Base-by-base conservation (phyloP, 805 yeast genomes). In the Peterozyma toletana region DNA sequence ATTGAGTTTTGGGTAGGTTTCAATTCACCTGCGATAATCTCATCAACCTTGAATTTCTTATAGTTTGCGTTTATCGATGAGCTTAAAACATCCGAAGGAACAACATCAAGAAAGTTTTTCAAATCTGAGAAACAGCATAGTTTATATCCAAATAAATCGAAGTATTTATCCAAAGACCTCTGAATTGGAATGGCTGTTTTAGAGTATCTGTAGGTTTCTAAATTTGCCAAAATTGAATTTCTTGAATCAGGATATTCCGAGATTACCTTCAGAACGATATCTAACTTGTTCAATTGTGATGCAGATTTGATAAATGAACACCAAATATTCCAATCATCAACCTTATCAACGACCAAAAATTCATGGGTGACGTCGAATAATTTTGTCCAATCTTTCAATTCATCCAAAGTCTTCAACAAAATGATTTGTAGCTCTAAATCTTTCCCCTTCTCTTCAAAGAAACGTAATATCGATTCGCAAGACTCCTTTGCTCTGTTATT, bases 271-370 rank as follows among this genome's bases (percentile, higher is more conserved):
- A 49, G 11, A 1, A 73, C 58, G 2, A 66, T 70, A 10, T 60
- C 61, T 2, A 62, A 40, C 43, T 59, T 52, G 11, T 53, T 60
- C 17, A 72, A 49, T 21, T 69, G 51, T 15, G 55, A 52, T 0
- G 71, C 69, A 2, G 89, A 64, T 38, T 67, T 62, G 16, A 77
- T 69, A 40, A 75, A 60, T 14, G 68, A 63, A 50, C 78, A 75
- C 86, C 95, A 87, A 34, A 88, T 77, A 45, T 77, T 75, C 68
- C 78, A 90, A 58, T 89, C 96, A 58, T 90, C 88, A 43, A 84
- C 72, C 9, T 68, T 58, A 18, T 71, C 62, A 3, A 62, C 65
- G 14, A 70, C 63, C 31, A 88, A 57, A 11, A 77, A 66, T 3
- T 53, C 47, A 5, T 56, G 36, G 38, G 78, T 62, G 47, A 64